Base-by-base conservation (phyloP, 495 filamentous ascomycete genomes). In the Aspergillus egyptiacus region DNA sequence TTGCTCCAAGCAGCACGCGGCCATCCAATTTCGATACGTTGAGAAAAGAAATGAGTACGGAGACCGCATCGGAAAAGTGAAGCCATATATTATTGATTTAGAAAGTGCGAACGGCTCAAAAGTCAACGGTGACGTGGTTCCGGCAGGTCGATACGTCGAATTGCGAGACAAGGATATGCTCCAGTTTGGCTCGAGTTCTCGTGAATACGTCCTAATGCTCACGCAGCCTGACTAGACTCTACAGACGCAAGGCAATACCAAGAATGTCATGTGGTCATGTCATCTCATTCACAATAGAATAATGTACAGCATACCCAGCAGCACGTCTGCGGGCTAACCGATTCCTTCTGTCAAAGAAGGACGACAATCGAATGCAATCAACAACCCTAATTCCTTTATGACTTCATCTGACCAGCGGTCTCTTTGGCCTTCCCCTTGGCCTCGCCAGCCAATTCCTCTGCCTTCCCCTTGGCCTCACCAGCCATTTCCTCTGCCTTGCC, bases 1-100 rank as follows among this genome's bases (percentile, higher is more conserved):
- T 61, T 83, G 86, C 60, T 91, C 86, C 48, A 91, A 90, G 60
- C 93, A 98, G 67, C 93, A 98, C 67, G 94, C 93, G 3, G 94
- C 89, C 20, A 74, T 98, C 27, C 93, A 98, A 64, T 98, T 97
- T 57, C 80, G 94, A 34, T 84, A 86, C 62, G 78, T 86, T 17
- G 83, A 84, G 55, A 90, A 85, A 66, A 77, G 76, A 50, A 88
- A 93, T 59, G 90, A 95, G 60, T 93, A 77, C 62, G 91, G 90
- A 27, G 87, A 94, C 61, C 83, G 79, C 62, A 74, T 84, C 52
- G 86, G 85, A 14, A 81, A 75, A 49, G 94, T 97, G 27, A 88
- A 81, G 69, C 89, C 87, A 8, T 98, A 97, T 68, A 58, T 97
- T 2, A 86, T 97, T 58, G 93, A 98, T 69, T 65, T 98, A 34